Conservation (phyloP, 805 yeast genomes). For the Vanderwaltozyma polyspora region DNA sequence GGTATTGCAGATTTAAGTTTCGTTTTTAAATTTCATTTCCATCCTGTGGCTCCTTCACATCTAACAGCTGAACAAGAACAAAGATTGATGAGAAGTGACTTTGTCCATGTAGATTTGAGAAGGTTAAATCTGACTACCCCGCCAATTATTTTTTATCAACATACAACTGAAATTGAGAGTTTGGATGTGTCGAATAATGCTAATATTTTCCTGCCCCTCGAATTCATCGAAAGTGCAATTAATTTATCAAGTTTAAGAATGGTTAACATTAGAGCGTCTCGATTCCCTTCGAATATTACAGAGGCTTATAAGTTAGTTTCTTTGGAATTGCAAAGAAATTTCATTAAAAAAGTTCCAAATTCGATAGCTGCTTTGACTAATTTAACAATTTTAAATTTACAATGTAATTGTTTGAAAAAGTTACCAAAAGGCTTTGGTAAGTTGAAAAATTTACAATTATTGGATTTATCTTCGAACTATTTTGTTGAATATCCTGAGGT, state of each 20-base stretch:
- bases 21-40: constrained; percentile 68
- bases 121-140: constrained; percentile 70
- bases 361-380: constrained; percentile 43
- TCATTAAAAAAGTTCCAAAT: constrained; percentile 51
- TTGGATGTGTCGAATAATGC: constrained; percentile 82
- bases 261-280: constrained; percentile 60
- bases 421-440: constrained; percentile 54
- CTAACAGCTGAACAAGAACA: constrained; percentile 61
- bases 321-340: constrained; percentile 69
- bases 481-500: constrained; percentile 54
- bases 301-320: constrained; percentile 57
- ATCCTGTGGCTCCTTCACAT: constrained; percentile 48
- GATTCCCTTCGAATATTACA: constrained; percentile 62
- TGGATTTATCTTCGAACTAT: constrained; percentile 74
- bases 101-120: constrained; percentile 60
- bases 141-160: constrained; percentile 72
- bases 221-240: constrained; percentile 72
- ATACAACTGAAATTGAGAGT: constrained; percentile 68
- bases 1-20: constrained; percentile 80
- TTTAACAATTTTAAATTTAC: constrained; percentile 50
- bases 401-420: constrained; percentile 58
- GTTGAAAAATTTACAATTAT: constrained; percentile 40
- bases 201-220: constrained; percentile 69
- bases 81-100: constrained; percentile 44
- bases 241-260: constrained; percentile 58